These are phyloP conservation scores for Penicillium flavigenum DNA, from an alignment of 495 filamentous ascomycete genomes.

Conservation along the genomic window DNA sequence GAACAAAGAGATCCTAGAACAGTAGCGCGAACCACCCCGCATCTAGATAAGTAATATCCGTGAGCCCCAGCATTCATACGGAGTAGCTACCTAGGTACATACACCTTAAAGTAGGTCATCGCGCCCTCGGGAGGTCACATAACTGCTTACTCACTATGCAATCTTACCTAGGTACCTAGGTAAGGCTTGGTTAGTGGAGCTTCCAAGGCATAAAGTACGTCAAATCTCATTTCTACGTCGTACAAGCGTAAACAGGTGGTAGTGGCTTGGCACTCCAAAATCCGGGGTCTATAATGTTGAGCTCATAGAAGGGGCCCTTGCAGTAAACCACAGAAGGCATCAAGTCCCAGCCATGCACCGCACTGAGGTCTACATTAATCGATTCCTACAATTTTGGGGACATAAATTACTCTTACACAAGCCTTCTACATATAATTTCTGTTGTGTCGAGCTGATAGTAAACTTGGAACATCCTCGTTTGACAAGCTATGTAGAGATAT, in stretches of 20 bases:
- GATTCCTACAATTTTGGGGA: no score
- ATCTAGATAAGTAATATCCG: neutral
- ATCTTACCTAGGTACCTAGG: neutral
- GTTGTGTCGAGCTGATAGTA: no score
- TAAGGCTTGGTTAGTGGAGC: neutral
- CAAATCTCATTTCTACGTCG: neutral
- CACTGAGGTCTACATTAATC: no score
- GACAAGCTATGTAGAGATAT: neutral
- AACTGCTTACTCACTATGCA: neutral
- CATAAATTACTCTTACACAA: no score
- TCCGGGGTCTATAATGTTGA: neutral
- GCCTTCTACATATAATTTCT: no score
- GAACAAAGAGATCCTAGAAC: neutral
- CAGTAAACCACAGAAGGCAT: neutral
- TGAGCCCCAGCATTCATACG: constrained; percentile 5
- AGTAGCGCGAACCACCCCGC: constrained; percentile 1
- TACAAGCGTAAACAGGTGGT: no score
- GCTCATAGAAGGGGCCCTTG: neutral
- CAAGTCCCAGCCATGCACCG: neutral
- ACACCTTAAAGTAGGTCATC: neutral
- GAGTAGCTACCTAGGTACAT: neutral
- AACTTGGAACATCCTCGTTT: no score
- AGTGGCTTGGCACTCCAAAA: no score
- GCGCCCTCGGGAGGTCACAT: neutral
- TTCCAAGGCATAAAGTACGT: neutral